phyloP scores from a whole-genome alignment of 2,329 filamentous ascomycete genomes.

The Fusarium compactum region DNA sequence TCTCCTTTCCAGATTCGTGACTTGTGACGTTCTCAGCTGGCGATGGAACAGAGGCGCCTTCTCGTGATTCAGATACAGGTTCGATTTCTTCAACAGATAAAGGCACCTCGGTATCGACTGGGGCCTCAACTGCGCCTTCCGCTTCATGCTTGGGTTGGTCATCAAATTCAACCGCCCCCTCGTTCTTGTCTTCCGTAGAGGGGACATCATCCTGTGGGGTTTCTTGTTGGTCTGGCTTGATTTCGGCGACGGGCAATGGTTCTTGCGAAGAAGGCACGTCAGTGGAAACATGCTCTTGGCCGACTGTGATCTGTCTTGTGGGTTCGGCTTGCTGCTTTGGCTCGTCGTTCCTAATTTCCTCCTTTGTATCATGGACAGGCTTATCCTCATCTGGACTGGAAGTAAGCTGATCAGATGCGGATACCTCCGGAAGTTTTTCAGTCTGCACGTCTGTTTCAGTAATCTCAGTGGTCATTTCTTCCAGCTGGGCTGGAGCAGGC shows the following conservation, averaged over 20 bases:
- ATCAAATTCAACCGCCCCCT: background rate
- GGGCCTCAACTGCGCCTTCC: background rate
- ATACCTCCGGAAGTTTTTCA: background rate
- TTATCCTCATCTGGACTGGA: background rate
- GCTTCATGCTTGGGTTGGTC: background rate
- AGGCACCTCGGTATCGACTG: background rate
- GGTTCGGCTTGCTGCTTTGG: background rate
- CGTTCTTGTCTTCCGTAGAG: slow-evolving; percentile 15
- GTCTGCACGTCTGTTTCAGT: background rate
- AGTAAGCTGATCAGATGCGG: background rate
- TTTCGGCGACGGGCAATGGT: background rate
- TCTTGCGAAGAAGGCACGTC: background rate
- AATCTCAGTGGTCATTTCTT: background rate
- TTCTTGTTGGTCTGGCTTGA: slow-evolving; percentile 19
- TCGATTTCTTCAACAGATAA: background rate
- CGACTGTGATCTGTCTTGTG: background rate
- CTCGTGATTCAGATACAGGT: background rate
- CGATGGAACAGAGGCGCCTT: background rate
- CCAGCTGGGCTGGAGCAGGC: background rate
- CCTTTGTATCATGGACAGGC: background rate
- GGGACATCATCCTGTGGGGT: background rate
- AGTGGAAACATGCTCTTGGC: background rate
- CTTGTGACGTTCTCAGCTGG: background rate
- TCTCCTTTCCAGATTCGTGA: background rate
- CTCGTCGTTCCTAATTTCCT: background rate